Evolutionary conservation across 1,284 basidiomycete species (phyloP), one percentile per base, ranked within the genome.

Genomic region (Ustilago loliicola): DNA sequence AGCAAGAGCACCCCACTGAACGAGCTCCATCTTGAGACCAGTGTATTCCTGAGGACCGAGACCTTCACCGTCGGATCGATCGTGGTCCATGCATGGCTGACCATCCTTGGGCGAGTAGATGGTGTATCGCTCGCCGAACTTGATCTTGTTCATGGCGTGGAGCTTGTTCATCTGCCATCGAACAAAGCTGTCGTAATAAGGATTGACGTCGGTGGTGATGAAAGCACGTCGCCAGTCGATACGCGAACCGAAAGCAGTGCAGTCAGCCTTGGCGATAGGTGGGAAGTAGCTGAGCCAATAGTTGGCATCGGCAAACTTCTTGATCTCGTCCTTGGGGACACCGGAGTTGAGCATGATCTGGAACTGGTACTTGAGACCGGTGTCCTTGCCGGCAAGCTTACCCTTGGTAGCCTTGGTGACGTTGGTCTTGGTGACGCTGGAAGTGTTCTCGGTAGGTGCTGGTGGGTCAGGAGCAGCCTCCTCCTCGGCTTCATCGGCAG

Each of bases 31-130:
- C 89, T 98, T 98, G 86, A 99, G 89, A 21, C 90, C 93, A 17
- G 96, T 95, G 88, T 99, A 99, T 87, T 99, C 96, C 85, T 97
- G 95, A 8, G 97, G 96, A 19, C 94, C 94, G 66, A 97, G 89
- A 61, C 93, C 96, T 88, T 99, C 97, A 55, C 97, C 97, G 77
- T 95, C 94, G 65, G 92, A 91, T 75, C 97, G 93, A 87, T 99
- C 97, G 89, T 99, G 97, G 88, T 99, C 97, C 97, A 99, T 99
- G 87, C 97, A 99, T 1, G 97, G 96, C 87, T 99, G 97, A 10
- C 95, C 95, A 84, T 99, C 97, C 87, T 98, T 98, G n/a, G 95
- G 95, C 81, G 94, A 96, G 89, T 97, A 99, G 86, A 99, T 95
- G 47, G 97, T 99, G 88, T 98, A 97, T 52, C 97, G 92, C 88